phyloP scores from a whole-genome alignment of 2,329 filamentous ascomycete genomes.

The Alternaria sp. region DNA sequence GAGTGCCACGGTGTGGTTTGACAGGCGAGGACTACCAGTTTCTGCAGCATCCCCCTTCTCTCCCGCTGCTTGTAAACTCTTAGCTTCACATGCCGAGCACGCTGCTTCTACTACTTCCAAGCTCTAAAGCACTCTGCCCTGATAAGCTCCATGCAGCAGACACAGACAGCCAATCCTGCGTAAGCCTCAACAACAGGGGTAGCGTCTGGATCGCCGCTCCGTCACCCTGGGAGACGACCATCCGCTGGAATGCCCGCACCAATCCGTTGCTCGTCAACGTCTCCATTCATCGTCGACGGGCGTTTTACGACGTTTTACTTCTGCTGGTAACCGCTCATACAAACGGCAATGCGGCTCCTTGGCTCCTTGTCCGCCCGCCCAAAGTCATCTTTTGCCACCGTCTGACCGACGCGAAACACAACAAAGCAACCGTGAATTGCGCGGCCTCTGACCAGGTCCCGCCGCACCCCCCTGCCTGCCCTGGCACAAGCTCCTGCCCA shows the following conservation, averaged over 20 bases:
- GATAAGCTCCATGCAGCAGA: conserved; percentile 8
- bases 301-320: conserved; percentile 2
- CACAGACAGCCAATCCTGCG: not conserved
- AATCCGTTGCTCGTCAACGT: conserved; percentile 8
- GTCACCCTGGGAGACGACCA: conserved; percentile 16
- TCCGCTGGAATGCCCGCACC: conserved; percentile 13
- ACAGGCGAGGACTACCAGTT: conserved; percentile 6
- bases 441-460: conserved; percentile 14
- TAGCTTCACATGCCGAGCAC: conserved; percentile 5
- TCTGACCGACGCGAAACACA: conserved; percentile 14
- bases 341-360: conserved; percentile 7
- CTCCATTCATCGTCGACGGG: conserved; percentile 8
- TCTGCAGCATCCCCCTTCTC: not conserved
- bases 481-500: conserved; percentile 15
- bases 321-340: conserved; percentile 3
- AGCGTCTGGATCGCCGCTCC: conserved; percentile 15
- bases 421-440: conserved; percentile 23
- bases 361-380: not conserved
- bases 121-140: conserved; percentile 5
- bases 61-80: not conserved
- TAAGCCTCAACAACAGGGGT: conserved; percentile 8
- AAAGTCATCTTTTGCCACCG: conserved; percentile 6
- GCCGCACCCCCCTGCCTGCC: conserved; percentile 11
- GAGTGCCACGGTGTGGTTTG: conserved; percentile 7
- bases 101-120: conserved; percentile 18